Base-by-base conservation (phyloP, 2,329 filamentous ascomycete genomes). In the Penicillium verrucosum region DNA sequence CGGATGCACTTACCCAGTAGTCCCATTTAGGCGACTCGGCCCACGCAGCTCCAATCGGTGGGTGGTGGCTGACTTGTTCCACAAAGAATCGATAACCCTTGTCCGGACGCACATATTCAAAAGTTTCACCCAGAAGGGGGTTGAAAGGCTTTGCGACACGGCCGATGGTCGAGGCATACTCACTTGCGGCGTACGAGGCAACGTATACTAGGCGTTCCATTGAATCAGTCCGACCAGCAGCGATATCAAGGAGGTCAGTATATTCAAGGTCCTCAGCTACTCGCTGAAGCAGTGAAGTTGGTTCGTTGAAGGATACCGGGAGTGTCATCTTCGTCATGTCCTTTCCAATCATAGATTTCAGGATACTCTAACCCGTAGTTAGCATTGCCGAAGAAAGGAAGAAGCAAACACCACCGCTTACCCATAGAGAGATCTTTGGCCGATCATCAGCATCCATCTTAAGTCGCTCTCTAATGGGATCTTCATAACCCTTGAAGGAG, bases 301-400 rank as follows among this genome's bases (percentile, higher is more conserved):
- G 94, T 75, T 99, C 94, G 76, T 99, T 99, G 80, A 99, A 97
- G 0, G 94, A 96, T 2, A 99, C 94, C 0, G 94, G 94, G 21
- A 99, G 79, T 0, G 94, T 97, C 93, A 99, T 99, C 80, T 95
- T 97, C 37, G 94, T 97, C 94, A 99, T 97, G 71, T 99, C 94
- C 74, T 99, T 97, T 61, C 94, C 94, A 75, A 99, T 96, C 94
- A 99, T 97, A 23, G 93, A 97, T 78, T 97, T 99, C 61, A 99
- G 79, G 65, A 99, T 97, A 64, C 89, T 89, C 92, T 97, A 62
- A 38, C 48, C 10, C 51, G 16, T 14, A 40, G 51, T 64, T 34
- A 62, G 47, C 34, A n/a, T 32, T 41, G 34, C 32, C 25, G 29
- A 25, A 46, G 30, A 46, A 36, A 34, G 7, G 4, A 51, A 11